A percentile compares a stretch with the other conserved stretches of the same genome.
Conservation (phyloP, 257 asterid species). For the Cinchona pubescens region DNA sequence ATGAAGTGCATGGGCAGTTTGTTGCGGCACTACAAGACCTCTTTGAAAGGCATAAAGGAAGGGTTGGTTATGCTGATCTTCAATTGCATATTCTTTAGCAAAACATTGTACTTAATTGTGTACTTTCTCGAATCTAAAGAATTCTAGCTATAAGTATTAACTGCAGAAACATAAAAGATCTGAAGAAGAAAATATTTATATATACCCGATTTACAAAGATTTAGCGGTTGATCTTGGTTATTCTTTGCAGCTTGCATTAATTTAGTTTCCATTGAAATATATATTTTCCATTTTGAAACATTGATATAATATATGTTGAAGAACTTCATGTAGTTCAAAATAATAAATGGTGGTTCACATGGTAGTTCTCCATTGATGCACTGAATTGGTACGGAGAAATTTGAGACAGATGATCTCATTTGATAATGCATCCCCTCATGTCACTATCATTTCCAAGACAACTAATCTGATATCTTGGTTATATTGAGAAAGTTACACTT, state of each 20-base stretch:
- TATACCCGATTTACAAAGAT: no score
- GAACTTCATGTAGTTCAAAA: not conserved
- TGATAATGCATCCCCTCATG: no score
- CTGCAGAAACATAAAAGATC: not conserved
- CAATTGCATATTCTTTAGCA: constrained; percentile 40
- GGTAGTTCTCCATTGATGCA: no score
- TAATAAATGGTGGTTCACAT: no score
- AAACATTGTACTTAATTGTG: not conserved
- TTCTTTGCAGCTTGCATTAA: not conserved
- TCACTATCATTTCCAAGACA: no score
- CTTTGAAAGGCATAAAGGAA: constrained; percentile 64
- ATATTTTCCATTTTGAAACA: not conserved
- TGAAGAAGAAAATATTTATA: no score
- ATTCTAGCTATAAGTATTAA: no score
- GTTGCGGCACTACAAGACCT: constrained; percentile 61
- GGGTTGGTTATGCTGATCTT: constrained; percentile 46
- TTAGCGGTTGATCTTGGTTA: not conserved
- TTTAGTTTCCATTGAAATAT: not conserved
- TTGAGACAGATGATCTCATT: no score
- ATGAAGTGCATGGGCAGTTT: constrained; percentile 52
- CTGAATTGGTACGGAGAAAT: no score
- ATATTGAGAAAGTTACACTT: no score
- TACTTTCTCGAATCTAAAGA: not conserved
- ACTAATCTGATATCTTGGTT: no score
- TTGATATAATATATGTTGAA: not conserved